Evolutionary conservation across 108 stramenopile species (phyloP).

Genomic region (Fistulifera solaris): DNA sequence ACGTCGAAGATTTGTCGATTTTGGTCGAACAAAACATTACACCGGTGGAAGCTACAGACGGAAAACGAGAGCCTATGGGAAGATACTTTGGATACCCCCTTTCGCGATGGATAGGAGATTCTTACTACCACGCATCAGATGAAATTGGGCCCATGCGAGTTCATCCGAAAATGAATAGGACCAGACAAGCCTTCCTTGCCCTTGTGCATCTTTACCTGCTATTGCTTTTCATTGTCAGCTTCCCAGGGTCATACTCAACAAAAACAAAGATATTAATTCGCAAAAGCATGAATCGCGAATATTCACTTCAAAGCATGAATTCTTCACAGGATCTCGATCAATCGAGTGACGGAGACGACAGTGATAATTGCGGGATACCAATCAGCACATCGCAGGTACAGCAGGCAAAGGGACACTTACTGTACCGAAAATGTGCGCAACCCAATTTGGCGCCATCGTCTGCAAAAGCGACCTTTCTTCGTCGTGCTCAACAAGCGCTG

Average conservation of each 20-base stretch:
- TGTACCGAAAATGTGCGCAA: too few species aligned
- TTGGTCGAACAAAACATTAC: background rate
- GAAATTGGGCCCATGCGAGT: conserved; percentile 63
- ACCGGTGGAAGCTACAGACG: background rate
- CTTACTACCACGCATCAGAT: conserved; percentile 34
- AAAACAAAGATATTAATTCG: conserved; percentile 35
- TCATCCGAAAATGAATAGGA: conserved; percentile 52
- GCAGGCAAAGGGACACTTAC: too few species aligned
- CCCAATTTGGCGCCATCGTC: too few species aligned
- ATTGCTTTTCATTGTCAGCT: conserved; percentile 64
- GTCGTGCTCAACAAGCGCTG: too few species aligned
- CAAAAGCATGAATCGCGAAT: conserved; percentile 8
- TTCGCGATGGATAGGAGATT: conserved; percentile 15
- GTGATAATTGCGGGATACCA: too few species aligned
- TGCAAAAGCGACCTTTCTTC: too few species aligned
- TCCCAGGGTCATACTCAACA: conserved; percentile 50
- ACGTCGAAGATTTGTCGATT: background rate
- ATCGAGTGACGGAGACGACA: too few species aligned
- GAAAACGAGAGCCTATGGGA: background rate
- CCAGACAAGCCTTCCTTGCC: conserved; percentile 47
- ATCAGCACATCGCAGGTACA: too few species aligned
- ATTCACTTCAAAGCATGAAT: too few species aligned
- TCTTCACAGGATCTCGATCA: too few species aligned
- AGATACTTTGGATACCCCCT: conserved; percentile 6
- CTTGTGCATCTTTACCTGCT: conserved; percentile 73